These are phyloP conservation scores for Brasenia schreberi DNA, from an alignment of 164 flowering plant genomes.

Conservation along the genomic window DNA sequence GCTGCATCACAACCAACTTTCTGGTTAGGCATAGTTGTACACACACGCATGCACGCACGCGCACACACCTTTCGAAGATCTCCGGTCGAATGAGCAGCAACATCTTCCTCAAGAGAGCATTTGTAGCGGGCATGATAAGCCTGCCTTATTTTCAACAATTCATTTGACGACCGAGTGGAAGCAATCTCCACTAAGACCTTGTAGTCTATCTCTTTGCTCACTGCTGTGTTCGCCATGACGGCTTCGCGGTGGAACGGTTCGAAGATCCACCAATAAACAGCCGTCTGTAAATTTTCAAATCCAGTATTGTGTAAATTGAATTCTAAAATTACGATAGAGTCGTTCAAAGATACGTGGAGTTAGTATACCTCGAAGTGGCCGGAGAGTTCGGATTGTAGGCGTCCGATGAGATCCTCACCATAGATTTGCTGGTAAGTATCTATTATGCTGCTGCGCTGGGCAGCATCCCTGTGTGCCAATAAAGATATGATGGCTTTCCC, in stretches of 20 bases:
- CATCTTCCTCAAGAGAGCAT: conserved; percentile 80
- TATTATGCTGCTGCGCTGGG: conserved; percentile 35
- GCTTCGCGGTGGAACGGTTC: conserved; percentile 94
- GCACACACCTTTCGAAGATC: conserved; percentile 34
- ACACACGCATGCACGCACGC: neutral
- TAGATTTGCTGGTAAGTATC: conserved; percentile 30
- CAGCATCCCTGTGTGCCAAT: conserved; percentile 37
- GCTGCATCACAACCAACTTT: conserved; percentile 12
- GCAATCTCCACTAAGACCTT: conserved; percentile 55
- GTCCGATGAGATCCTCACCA: conserved; percentile 32
- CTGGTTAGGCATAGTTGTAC: neutral
- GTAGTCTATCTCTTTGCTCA: conserved; percentile 20
- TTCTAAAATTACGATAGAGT: neutral
- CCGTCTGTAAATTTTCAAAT: conserved; percentile 25
- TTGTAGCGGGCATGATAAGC: conserved; percentile 82
- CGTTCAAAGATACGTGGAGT: neutral
- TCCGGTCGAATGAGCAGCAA: conserved; percentile 31
- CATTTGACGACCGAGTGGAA: conserved; percentile 63
- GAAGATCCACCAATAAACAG: conserved; percentile 65
- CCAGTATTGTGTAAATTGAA: too few species aligned
- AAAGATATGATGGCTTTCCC: conserved; percentile 29
- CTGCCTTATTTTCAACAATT: conserved; percentile 59
- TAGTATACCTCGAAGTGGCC: conserved; percentile 37
- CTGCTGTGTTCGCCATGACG: conserved; percentile 43
- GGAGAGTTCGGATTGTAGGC: conserved; percentile 34